phyloP scores from a whole-genome alignment of 352 stramenopile species.

The Globisporangium spinosum region DNA sequence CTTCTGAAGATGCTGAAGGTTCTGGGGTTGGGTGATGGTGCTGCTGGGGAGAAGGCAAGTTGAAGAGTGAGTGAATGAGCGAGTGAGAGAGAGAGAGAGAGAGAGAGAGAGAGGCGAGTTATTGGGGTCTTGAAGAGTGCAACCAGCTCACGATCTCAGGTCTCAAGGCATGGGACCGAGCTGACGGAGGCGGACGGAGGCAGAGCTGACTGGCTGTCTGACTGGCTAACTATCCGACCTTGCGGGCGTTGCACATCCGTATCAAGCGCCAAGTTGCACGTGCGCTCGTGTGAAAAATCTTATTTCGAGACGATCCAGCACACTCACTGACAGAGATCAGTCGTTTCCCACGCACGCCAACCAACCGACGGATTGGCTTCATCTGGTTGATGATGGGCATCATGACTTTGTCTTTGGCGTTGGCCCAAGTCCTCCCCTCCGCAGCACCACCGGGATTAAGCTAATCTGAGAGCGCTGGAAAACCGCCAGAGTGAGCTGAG shows the following conservation, averaged over 20 bases:
- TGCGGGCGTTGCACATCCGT: too few species aligned
- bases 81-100: too few species aligned
- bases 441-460: not conserved
- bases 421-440: too few species aligned
- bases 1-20: constrained; percentile 5
- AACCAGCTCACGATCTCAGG: too few species aligned
- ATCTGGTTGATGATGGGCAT: not conserved
- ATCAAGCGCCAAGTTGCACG: too few species aligned
- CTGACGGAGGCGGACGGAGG: too few species aligned
- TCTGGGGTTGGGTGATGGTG: not conserved
- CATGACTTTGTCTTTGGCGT: not conserved
- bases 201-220: too few species aligned
- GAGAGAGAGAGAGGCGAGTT: too few species aligned
- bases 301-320: not conserved
- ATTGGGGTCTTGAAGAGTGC: too few species aligned
- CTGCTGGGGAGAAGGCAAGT: not conserved
- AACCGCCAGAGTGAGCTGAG: not conserved
- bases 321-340: not conserved
- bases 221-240: too few species aligned
- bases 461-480: not conserved
- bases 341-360: not conserved
- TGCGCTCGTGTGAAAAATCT: not conserved
- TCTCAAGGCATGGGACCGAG: too few species aligned
- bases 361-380: not conserved
- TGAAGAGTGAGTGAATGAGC: not conserved